A percentile compares a stretch with the other conserved stretches of the same genome.
These are phyloP conservation scores for Gynostemma pentaphyllum DNA, from an alignment of 306 rosid species.

Conservation along the genomic window DNA sequence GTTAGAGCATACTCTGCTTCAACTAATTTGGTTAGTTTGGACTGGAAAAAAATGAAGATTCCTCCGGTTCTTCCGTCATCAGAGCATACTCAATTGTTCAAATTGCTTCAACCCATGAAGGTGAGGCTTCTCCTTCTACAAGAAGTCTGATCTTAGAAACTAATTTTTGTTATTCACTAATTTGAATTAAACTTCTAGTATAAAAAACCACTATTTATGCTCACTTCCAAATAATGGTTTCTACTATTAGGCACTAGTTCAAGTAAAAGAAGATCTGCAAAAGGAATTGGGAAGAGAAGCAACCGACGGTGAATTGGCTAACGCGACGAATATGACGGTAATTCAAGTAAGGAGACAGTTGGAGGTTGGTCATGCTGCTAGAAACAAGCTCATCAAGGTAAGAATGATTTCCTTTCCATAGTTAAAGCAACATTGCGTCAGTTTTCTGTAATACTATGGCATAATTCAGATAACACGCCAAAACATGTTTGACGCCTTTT, in stretches of 20 bases:
- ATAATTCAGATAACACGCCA: neutral
- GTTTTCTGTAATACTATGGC: neutral
- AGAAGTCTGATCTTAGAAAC: neutral
- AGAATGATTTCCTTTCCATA: neutral
- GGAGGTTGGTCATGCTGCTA: conserved; percentile 78
- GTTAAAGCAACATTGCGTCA: conserved; percentile 1
- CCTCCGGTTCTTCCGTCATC: conserved; percentile 84
- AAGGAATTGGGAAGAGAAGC: conserved; percentile 51
- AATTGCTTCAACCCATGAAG: conserved; percentile 87
- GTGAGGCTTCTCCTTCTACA: conserved; percentile 23
- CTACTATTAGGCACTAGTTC: conserved; percentile 41
- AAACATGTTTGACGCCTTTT: neutral
- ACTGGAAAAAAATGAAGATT: conserved; percentile 87
- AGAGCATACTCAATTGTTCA: conserved; percentile 83
- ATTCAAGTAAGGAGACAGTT: conserved; percentile 45
- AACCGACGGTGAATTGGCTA: conserved; percentile 53
- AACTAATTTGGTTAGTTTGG: conserved; percentile 60
- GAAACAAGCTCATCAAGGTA: conserved; percentile 92
- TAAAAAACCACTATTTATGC: neutral
- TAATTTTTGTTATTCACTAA: neutral
- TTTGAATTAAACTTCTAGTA: neutral
- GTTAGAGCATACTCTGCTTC: conserved; percentile 61
- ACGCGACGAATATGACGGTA: conserved; percentile 39
- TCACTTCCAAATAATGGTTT: conserved; percentile 2
- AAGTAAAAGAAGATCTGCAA: conserved; percentile 50